Evolutionary conservation across 2,329 filamentous ascomycete species (phyloP).

Genomic region (Trichoderma polysporum): DNA sequence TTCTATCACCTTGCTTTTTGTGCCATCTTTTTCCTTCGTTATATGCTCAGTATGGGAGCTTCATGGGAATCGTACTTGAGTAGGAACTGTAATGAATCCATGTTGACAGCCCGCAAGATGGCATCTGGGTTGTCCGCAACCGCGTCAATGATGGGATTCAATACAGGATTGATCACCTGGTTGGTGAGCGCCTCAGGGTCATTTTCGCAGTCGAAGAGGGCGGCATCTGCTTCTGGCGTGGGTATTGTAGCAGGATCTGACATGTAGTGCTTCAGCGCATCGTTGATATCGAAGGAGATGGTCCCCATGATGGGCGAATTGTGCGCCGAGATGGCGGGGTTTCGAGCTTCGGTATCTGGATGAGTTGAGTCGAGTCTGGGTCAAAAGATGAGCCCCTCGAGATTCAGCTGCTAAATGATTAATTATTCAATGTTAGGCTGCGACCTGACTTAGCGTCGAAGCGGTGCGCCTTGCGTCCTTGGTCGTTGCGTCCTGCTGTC

Average conservation of each 20-base stretch:
- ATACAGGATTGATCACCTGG: slow-evolving; percentile 74
- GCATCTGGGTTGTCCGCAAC: slow-evolving; percentile 90
- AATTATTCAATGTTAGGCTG: neutral
- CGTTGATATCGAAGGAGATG: slow-evolving; percentile 91
- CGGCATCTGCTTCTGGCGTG: slow-evolving; percentile 80
- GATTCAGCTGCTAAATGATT: neutral
- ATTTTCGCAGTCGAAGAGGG: slow-evolving; percentile 87
- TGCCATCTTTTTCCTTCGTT: neutral
- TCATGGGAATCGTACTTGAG: slow-evolving; percentile 77
- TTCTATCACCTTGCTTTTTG: neutral
- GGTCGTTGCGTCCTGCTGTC: neutral
- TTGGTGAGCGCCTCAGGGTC: slow-evolving; percentile 81
- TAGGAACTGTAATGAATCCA: slow-evolving; percentile 93
- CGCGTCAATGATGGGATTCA: slow-evolving; percentile 90
- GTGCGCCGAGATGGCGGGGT: slow-evolving; percentile 24
- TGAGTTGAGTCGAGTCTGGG: neutral
- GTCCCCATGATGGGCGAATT: slow-evolving; percentile 59
- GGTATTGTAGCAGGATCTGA: slow-evolving; percentile 82
- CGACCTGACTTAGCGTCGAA: neutral
- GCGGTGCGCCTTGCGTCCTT: neutral
- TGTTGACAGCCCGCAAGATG: slow-evolving; percentile 72
- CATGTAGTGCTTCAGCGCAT: slow-evolving; percentile 95
- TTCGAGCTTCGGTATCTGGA: neutral
- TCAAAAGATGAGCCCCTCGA: neutral
- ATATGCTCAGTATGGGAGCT: neutral